Percentiles rank a stretch among this genome's conserved stretches.
These are phyloP conservation scores for Letharia lupina DNA, from an alignment of 495 filamentous ascomycete genomes.

Conservation along the genomic window DNA sequence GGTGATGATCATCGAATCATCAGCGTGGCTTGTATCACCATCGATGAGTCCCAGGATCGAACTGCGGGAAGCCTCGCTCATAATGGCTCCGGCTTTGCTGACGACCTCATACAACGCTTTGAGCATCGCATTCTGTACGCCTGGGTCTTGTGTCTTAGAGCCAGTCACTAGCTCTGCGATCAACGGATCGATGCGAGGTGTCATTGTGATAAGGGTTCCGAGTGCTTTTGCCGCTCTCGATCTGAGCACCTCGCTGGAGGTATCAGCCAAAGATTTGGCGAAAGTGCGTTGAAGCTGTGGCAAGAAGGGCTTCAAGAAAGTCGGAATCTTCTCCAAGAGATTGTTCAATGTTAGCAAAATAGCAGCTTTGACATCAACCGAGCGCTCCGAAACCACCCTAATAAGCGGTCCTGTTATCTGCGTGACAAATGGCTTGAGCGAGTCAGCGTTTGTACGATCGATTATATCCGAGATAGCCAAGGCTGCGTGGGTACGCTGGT, in stretches of 20 bases:
- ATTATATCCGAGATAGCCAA: slow-evolving; percentile 92
- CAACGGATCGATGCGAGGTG: slow-evolving; percentile 88
- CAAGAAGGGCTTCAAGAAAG: slow-evolving; percentile 90
- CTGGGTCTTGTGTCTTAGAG: slow-evolving; percentile 78
- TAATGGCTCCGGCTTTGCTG: slow-evolving; percentile 85
- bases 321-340: slow-evolving; percentile 90
- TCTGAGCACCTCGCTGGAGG: slow-evolving; percentile 80
- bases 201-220: slow-evolving; percentile 91
- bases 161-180: slow-evolving; percentile 81
- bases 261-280: slow-evolving; percentile 87
- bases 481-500: slow-evolving; percentile 85
- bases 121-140: slow-evolving; percentile 93
- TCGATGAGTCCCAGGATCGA: slow-evolving; percentile 83
- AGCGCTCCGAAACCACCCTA: slow-evolving; percentile 90
- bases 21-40: slow-evolving; percentile 64
- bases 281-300: slow-evolving; percentile 96
- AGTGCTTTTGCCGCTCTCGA: slow-evolving; percentile 90
- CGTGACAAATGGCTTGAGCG: slow-evolving; percentile 87
- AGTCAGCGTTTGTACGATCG: slow-evolving; percentile 74
- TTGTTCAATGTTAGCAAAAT: slow-evolving; percentile 93
- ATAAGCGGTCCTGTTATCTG: slow-evolving; percentile 97
- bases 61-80: slow-evolving; percentile 79
- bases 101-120: slow-evolving; percentile 95
- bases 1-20: slow-evolving; percentile 71
- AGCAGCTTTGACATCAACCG: slow-evolving; percentile 87